A percentile compares a stretch with the other conserved stretches of the same genome.
Evolutionary conservation across 768 basidiomycete genomes (phyloP).

Genomic region (Cubamyces sp.): DNA sequence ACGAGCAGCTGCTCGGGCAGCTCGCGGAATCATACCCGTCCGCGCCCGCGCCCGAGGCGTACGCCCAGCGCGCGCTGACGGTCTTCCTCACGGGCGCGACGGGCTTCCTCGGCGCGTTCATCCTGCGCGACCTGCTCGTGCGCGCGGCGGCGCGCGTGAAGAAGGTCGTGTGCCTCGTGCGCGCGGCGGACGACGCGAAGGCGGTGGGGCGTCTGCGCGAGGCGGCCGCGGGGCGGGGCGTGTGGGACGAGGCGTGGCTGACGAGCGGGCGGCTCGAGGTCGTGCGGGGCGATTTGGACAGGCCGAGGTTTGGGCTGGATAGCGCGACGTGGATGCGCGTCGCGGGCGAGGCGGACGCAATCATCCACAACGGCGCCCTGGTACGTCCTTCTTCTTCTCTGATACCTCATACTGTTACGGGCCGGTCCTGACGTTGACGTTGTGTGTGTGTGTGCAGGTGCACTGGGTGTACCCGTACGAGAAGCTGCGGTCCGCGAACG

Average conservation of each 20-base stretch:
- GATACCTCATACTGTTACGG: neutral
- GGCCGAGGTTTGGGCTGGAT: conserved; percentile 74
- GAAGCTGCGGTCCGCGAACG: conserved; percentile 88
- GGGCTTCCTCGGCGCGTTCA: conserved; percentile 94
- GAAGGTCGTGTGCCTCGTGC: conserved; percentile 93
- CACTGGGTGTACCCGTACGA: conserved; percentile 99
- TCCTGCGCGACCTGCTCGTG: conserved; percentile 78
- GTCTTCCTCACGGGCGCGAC: conserved; percentile 97
- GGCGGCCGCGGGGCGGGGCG: conserved; percentile 74
- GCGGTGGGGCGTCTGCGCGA: conserved; percentile 74
- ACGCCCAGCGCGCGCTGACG: conserved; percentile 57
- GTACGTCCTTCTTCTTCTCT: conserved; percentile 50
- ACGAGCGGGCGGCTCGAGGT: conserved; percentile 68
- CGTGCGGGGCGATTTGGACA: conserved; percentile 81
- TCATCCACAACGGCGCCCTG: conserved; percentile 96
- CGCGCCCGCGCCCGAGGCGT: conserved; percentile 52
- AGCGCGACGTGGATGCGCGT: conserved; percentile 67
- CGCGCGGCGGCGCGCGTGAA: conserved; percentile 59
- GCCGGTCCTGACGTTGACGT: neutral
- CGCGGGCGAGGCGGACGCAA: conserved; percentile 72
- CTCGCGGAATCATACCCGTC: conserved; percentile 66
- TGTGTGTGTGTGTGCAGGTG: conserved; percentile 53
- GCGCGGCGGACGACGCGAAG: conserved; percentile 63
- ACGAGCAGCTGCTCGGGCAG: conserved; percentile 58
- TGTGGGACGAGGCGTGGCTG: conserved; percentile 91